Conservation (phyloP, 345 rosid genomes). For the Corchorus capsularis region DNA sequence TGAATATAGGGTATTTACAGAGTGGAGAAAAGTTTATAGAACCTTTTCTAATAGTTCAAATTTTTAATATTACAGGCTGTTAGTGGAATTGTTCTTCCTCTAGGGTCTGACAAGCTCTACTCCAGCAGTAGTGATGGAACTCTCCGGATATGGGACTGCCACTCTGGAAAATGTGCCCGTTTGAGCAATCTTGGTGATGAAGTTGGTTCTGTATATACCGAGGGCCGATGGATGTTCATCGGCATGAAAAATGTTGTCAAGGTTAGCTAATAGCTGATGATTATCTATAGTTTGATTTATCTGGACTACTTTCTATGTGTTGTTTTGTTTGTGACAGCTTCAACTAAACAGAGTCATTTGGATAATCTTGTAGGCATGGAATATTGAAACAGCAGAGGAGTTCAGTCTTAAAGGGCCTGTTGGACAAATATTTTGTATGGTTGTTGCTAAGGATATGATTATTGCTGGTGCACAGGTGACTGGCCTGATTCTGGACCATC, state of each 20-base stretch:
- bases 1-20: not conserved
- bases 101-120: constrained; percentile 2
- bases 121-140: not conserved
- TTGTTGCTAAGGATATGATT: constrained; percentile 40
- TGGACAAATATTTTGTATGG: constrained; percentile 54
- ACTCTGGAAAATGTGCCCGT: constrained; percentile 23
- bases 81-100: constrained; percentile 1
- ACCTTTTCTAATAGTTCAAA: not conserved
- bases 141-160: constrained; percentile 1
- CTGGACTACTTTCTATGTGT: not conserved
- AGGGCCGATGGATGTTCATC: constrained; percentile 66
- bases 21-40: not conserved
- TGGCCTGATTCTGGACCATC: not conserved
- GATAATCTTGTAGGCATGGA: constrained; percentile 46
- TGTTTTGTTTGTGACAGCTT: not conserved
- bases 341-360: not conserved
- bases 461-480: constrained; percentile 67
- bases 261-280: constrained; percentile 28
- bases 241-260: constrained; percentile 59
- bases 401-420: constrained; percentile 40
- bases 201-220: constrained; percentile 52
- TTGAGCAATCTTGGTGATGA: constrained; percentile 40
- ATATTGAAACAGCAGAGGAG: constrained; percentile 38
- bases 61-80: not conserved
- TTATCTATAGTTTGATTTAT: not conserved